phyloP scores from a whole-genome alignment of 352 stramenopile genomes.

The Globisporangium sylvaticum region DNA sequence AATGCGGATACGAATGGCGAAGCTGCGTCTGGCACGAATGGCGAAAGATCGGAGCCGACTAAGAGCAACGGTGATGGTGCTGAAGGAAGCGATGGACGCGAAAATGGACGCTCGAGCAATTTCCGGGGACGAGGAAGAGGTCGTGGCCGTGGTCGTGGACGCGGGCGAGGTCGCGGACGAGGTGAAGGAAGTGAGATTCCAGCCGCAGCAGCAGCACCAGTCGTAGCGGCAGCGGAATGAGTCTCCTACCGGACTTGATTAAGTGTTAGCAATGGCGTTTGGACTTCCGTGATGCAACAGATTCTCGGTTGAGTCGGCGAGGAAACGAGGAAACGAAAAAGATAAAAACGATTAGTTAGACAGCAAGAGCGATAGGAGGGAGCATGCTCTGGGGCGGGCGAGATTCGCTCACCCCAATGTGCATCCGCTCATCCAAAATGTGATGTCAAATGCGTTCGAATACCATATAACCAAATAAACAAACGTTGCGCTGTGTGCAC shows the following conservation, averaged over 20 bases:
- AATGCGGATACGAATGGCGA: background rate
- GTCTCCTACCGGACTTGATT: background rate
- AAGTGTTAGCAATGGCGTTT: background rate
- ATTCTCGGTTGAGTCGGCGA: background rate
- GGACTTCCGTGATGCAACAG: background rate
- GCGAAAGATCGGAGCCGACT: background rate
- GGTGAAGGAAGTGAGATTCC: slow-evolving; percentile 1
- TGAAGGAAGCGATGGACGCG: background rate
- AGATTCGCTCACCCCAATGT: background rate
- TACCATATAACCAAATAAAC: background rate
- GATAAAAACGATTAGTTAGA: background rate
- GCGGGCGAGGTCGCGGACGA: slow-evolving; percentile 27
- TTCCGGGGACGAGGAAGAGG: slow-evolving; percentile 33
- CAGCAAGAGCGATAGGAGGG: background rate
- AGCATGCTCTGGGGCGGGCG: background rate
- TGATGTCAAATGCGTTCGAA: background rate
- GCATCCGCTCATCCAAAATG: background rate
- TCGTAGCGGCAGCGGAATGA: slow-evolving; percentile 8
- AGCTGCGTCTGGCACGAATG: background rate
- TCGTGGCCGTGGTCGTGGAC: slow-evolving; percentile 24
- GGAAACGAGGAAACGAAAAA: background rate
- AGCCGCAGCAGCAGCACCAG: background rate
- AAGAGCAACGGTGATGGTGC: background rate
- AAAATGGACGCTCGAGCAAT: slow-evolving; percentile 9
- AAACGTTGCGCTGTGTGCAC: background rate